These are phyloP conservation scores for Nothophaeocryptopus gaeumannii DNA, from an alignment of 2,329 filamentous ascomycete species.

Conservation along the genomic window DNA sequence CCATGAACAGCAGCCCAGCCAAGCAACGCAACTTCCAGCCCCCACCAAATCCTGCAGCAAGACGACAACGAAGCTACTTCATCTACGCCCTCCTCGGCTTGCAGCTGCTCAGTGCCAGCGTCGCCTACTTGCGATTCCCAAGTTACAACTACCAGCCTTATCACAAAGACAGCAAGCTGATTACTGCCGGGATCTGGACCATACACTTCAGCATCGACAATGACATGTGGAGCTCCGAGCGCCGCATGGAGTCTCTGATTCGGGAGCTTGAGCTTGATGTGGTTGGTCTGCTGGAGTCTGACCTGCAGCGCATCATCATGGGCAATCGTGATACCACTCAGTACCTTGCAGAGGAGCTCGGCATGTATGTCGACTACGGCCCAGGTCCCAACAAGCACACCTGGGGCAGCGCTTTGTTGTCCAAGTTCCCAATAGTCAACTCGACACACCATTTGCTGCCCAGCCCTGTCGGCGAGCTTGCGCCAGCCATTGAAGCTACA, in stretches of 20 bases:
- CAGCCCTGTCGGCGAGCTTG: slow-evolving; percentile 88
- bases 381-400: slow-evolving; percentile 99
- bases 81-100: slow-evolving; percentile 69
- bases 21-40: slow-evolving; percentile 38
- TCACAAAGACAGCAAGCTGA: slow-evolving; percentile 78
- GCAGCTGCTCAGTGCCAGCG: slow-evolving; percentile 74
- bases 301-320: slow-evolving; percentile 98
- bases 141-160: slow-evolving; percentile 88
- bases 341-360: slow-evolving; percentile 89
- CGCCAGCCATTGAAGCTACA: slow-evolving; percentile 94
- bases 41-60: slow-evolving; percentile 46
- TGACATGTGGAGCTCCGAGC: slow-evolving; percentile 97
- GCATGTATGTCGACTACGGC: slow-evolving; percentile 98
- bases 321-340: slow-evolving; percentile 96
- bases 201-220: slow-evolving; percentile 98
- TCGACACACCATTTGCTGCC: slow-evolving; percentile 94
- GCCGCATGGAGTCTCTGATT: slow-evolving; percentile 70
- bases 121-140: slow-evolving; percentile 88
- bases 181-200: slow-evolving; percentile 97
- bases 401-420: slow-evolving; percentile 88
- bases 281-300: slow-evolving; percentile 87
- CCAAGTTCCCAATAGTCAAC: slow-evolving; percentile 96
- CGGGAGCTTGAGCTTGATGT: slow-evolving; percentile 95
- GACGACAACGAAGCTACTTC: slow-evolving; percentile 63
- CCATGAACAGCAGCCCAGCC: slow-evolving; percentile 44